Conservation (phyloP, 1,139 yeast species). For the Wickerhamomyces sp. region DNA sequence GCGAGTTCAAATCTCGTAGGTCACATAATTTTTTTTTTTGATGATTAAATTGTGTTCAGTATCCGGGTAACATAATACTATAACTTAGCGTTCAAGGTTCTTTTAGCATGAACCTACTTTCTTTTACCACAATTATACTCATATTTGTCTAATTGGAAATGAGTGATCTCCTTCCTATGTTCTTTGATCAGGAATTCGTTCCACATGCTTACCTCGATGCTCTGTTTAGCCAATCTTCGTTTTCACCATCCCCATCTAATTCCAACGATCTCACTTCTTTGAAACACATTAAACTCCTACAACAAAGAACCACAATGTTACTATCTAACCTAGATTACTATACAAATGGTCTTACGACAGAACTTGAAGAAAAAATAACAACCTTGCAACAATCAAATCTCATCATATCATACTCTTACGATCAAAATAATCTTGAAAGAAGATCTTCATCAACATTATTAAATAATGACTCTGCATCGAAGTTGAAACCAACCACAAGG, state of each 20-base stretch:
- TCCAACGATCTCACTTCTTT: constrained; percentile 19
- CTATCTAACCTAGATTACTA: constrained; percentile 59
- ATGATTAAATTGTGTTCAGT: not conserved
- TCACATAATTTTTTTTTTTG: constrained; percentile 1
- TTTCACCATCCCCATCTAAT: constrained; percentile 6
- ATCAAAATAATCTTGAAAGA: constrained; percentile 3
- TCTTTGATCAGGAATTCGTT: constrained; percentile 44
- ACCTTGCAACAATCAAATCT: constrained; percentile 39
- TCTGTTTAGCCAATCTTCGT: constrained; percentile 26
- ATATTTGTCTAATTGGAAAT: no score
- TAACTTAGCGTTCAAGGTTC: not conserved
- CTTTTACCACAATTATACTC: no score
- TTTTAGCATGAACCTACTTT: no score
- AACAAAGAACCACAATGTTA: constrained; percentile 36
- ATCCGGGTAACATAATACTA: not conserved
- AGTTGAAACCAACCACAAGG: constrained; percentile 40
- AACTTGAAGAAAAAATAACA: constrained; percentile 44
- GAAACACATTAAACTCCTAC: constrained; percentile 29
- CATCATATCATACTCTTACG: constrained; percentile 31
- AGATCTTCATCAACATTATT: not conserved
- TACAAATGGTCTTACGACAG: constrained; percentile 49
- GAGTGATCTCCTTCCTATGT: constrained; percentile 37
- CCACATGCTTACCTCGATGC: constrained; percentile 48
- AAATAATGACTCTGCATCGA: constrained; percentile 7
- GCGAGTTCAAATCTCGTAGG: constrained; percentile 5